Percentiles rank a stretch among this genome's conserved stretches.
Conservation (phyloP, 176 grass and related monocot genomes). For the Themeda triandra region DNA sequence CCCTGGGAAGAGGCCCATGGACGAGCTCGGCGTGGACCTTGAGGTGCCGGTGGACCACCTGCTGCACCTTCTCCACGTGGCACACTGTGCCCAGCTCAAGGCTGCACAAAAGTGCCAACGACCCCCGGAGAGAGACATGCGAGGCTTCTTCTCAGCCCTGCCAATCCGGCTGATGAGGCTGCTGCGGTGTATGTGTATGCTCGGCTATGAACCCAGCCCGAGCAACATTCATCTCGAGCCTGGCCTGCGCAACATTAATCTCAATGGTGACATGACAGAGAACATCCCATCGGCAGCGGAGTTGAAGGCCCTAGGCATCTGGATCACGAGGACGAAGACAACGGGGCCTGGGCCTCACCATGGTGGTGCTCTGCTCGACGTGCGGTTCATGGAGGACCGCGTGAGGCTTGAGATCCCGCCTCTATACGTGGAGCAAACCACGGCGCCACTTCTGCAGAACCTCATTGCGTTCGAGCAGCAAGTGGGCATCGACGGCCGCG, state of each 20-base stretch:
- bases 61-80: not conserved
- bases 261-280: not conserved
- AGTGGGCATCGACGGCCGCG: not conserved
- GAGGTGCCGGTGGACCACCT: not conserved
- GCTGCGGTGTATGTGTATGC: not conserved
- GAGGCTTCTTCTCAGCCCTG: not conserved
- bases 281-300: not conserved
- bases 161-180: not conserved
- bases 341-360: no score
- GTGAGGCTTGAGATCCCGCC: not conserved
- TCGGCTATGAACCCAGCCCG: not conserved
- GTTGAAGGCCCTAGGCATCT: not conserved
- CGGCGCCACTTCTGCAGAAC: not conserved
- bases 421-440: not conserved
- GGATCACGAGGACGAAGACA: not conserved
- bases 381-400: not conserved
- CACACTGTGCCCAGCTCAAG: not conserved
- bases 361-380: not conserved
- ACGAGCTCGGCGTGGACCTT: not conserved
- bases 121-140: not conserved
- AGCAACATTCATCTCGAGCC: no score
- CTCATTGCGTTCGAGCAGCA: not conserved
- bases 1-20: not conserved
- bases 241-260: not conserved
- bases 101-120: not conserved